Percentiles rank a stretch among this genome's conserved stretches.
phyloP scores from a whole-genome alignment of 352 stramenopile species.

The Phytopythium helicoides region DNA sequence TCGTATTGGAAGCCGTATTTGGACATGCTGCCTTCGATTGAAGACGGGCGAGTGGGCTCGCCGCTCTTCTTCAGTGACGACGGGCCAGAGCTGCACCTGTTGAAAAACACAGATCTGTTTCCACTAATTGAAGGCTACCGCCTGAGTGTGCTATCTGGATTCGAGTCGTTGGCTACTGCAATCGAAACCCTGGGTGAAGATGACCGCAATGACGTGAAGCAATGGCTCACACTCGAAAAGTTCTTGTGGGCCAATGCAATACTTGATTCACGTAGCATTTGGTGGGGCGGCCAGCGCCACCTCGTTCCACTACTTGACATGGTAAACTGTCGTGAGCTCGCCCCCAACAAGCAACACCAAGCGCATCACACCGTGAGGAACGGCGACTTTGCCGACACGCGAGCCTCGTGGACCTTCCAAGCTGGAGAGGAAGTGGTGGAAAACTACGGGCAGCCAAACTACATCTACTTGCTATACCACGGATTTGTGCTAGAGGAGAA shows the following conservation, averaged over 20 bases:
- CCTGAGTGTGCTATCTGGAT: constrained; percentile 8
- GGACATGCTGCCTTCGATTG: constrained; percentile 60
- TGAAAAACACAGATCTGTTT: constrained; percentile 47
- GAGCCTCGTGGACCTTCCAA: constrained; percentile 62
- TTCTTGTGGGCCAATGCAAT: constrained; percentile 86
- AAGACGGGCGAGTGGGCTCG: constrained; percentile 22
- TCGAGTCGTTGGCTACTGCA: constrained; percentile 3
- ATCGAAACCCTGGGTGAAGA: constrained; percentile 4
- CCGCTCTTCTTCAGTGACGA: constrained; percentile 49
- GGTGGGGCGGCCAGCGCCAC: constrained; percentile 88
- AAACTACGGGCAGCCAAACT: constrained; percentile 93
- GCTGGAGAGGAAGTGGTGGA: constrained; percentile 84
- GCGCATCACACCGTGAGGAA: constrained; percentile 52
- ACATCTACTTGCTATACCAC: constrained; percentile 93
- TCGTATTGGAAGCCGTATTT: constrained; percentile 87
- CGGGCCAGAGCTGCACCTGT: constrained; percentile 46
- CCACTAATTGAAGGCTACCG: constrained; percentile 36
- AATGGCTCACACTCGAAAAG: constrained; percentile 52
- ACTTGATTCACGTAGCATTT: constrained; percentile 92
- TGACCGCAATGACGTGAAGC: not conserved
- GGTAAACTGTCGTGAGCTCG: constrained; percentile 86
- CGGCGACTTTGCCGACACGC: constrained; percentile 58
- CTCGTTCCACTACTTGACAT: constrained; percentile 94
- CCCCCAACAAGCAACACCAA: constrained; percentile 20
- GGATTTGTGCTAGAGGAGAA: constrained; percentile 86